These are phyloP conservation scores for Suhomyces kunorum DNA, from an alignment of 1,139 yeast species.

Conservation along the genomic window DNA sequence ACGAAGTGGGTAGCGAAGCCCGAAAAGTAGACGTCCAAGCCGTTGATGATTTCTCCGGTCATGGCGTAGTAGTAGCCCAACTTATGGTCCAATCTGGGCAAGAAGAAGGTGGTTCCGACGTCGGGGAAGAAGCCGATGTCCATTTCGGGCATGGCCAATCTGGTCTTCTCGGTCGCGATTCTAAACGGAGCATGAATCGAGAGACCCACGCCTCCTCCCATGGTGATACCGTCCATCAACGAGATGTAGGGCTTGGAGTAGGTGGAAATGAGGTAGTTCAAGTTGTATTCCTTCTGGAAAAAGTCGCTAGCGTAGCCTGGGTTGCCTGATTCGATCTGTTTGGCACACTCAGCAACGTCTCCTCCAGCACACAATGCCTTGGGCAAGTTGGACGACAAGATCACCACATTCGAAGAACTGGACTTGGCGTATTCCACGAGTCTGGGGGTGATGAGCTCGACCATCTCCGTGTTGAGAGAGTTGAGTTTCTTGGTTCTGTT, in stretches of 20 bases:
- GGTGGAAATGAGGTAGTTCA: constrained; percentile 78
- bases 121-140: constrained; percentile 97
- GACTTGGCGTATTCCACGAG: constrained; percentile 76
- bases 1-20: constrained; percentile 94
- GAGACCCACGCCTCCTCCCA: constrained; percentile 98
- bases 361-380: constrained; percentile 88
- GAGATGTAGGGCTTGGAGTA: constrained; percentile 84
- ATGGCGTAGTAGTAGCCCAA: constrained; percentile 84
- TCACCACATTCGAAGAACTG: constrained; percentile 59
- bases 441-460: constrained; percentile 70
- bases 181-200: constrained; percentile 93
- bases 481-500: constrained; percentile 84
- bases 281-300: constrained; percentile 78
- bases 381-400: constrained; percentile 68
- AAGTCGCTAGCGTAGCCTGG: constrained; percentile 60
- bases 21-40: constrained; percentile 74
- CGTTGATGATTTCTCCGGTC: constrained; percentile 78
- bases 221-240: constrained; percentile 86
- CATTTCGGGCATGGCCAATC: constrained; percentile 97
- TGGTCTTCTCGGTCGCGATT: constrained; percentile 84
- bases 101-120: constrained; percentile 89
- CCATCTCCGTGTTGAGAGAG: constrained; percentile 81
- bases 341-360: constrained; percentile 80
- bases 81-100: constrained; percentile 79
- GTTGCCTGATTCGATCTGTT: constrained; percentile 49